Conservation (phyloP, 768 basidiomycete genomes). For the Termitomyces titanicus region DNA sequence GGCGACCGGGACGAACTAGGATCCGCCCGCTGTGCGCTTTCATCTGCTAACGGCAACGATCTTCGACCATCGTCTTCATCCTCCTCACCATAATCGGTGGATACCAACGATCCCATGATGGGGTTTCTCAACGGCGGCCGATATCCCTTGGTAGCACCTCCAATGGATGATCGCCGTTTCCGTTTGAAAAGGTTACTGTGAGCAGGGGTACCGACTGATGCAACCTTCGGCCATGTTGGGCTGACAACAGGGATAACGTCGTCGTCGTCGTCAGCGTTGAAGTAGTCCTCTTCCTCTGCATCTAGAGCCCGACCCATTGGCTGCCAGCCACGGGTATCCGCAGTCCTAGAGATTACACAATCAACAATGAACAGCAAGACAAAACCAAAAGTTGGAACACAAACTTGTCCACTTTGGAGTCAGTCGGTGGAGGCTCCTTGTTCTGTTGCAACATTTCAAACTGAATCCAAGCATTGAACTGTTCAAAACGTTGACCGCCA, state of each 20-base stretch:
- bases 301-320: conserved; percentile 53
- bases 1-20: conserved; percentile 26
- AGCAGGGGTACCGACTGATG: conserved; percentile 26
- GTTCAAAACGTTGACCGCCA: conserved; percentile 63
- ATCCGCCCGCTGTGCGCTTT: conserved; percentile 10
- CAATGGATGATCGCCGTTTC: conserved; percentile 48
- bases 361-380: conserved; percentile 11
- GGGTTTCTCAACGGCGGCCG: conserved; percentile 50
- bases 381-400: conserved; percentile 11
- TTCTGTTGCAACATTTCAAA: conserved; percentile 76
- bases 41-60: neutral
- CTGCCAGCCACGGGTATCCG: conserved; percentile 37
- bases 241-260: conserved; percentile 37
- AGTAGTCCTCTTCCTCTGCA: conserved; percentile 89
- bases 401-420: conserved; percentile 49
- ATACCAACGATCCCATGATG: conserved; percentile 54
- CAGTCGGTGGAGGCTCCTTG: conserved; percentile 67
- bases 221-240: conserved; percentile 31
- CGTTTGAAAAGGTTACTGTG: conserved; percentile 47
- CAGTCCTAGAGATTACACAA: conserved; percentile 25
- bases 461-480: conserved; percentile 57
- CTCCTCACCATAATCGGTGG: conserved; percentile 67
- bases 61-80: conserved; percentile 35
- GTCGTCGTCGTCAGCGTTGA: conserved; percentile 87
- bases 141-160: conserved; percentile 40